Base-by-base conservation (phyloP, 1,139 yeast species). In the Geotrichum phurueaensis region DNA sequence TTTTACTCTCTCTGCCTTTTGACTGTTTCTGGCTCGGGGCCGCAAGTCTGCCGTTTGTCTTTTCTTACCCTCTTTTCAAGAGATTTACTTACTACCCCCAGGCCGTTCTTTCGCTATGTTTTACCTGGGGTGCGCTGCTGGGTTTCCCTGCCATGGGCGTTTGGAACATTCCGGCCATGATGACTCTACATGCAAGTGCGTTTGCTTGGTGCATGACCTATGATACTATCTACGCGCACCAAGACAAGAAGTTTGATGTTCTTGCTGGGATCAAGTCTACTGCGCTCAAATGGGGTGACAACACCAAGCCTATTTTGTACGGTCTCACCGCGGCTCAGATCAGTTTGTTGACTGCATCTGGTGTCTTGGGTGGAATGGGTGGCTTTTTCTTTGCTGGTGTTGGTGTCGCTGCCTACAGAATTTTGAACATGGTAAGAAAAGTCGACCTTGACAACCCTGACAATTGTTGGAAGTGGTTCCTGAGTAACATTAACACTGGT, bases 71-170 rank as follows among this genome's bases (percentile, higher is more conserved):
- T 0, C 77, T 94, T 58, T 95, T 94, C 77, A 95, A 95, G 70
- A 78, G 99, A 68, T 87, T 91, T 71, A 94, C 99, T 0, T 90
- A 92, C 73, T 94, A 91, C 72, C 99, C 99, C 6, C 99, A 95
- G 73, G 84, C 84, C 7, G 85, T 84, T 67, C 80, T 95, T 15
- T 83, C 96, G 22, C 79, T 87, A 15, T 89, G 96, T 68, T 95
- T 90, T 73, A 87, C 90, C 64, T 95, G 99, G 99, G 99, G 97
- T 29, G 91, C 96, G 12, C 73, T 94, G 49, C 76, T 94, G 43
- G 99, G 99, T 0, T 94, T 89, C 74, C 97, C 99, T 2, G 98
- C 98, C 0, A 90, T 95, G 81, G 97, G 96, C 0, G 83, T 92
- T 1, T 81, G 94, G 80, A 68, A 73, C 54, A 80, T 84, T 77